A percentile compares a stretch with the other conserved stretches of the same genome.
phyloP scores from a whole-genome alignment of 2,329 filamentous ascomycete species.

The Fusarium austroafricanum region DNA sequence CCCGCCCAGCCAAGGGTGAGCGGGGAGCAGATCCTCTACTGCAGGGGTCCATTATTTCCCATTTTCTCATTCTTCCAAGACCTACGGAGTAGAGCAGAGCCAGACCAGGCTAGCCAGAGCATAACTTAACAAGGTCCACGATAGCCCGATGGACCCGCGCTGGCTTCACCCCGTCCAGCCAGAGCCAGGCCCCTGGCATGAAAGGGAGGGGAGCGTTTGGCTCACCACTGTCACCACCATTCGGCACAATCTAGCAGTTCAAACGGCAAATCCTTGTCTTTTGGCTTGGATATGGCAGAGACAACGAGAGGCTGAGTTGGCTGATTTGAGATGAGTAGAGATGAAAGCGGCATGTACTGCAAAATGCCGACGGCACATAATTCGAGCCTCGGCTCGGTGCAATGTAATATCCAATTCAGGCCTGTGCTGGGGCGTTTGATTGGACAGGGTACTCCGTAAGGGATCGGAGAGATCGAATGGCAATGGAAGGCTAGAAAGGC shows the following conservation, averaged over 20 bases:
- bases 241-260: constrained; percentile 33
- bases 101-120: not conserved
- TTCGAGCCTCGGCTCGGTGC: not conserved
- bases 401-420: constrained; percentile 3
- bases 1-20: not conserved
- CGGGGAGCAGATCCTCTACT: constrained; percentile 37
- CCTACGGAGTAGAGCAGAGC: too few relatives aligned
- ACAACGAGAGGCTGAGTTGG: not conserved
- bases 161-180: constrained; percentile 24
- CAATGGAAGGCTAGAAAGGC: constrained; percentile 37
- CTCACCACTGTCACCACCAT: constrained; percentile 41
- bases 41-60: constrained; percentile 20
- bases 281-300: not conserved
- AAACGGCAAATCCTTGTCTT: constrained; percentile 21
- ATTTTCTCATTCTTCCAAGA: not conserved
- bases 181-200: constrained; percentile 30
- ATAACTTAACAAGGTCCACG: not conserved
- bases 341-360: constrained; percentile 19
- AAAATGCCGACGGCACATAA: not conserved
- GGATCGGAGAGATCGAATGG: constrained; percentile 32
- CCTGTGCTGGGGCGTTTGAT: constrained; percentile 11
- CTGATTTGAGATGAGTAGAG: not conserved
- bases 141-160: constrained; percentile 28
- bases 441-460: not conserved
- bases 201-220: constrained; percentile 25